Evolutionary conservation across 305 asterid species (phyloP).

Genomic region (Coffea humblotiana): DNA sequence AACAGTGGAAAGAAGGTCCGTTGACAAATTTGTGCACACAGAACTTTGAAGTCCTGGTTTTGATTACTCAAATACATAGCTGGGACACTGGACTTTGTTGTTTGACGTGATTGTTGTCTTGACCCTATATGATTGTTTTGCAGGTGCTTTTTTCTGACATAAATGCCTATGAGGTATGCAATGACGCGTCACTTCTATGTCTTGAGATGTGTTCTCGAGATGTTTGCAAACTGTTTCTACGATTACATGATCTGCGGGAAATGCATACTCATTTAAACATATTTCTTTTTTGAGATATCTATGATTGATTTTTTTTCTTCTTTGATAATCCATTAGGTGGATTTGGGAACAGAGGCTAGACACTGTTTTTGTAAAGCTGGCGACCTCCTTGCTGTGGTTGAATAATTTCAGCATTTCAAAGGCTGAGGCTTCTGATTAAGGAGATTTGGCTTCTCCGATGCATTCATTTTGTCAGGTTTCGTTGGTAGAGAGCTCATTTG

Average conservation of each 20-base stretch:
- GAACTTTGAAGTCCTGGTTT: not conserved
- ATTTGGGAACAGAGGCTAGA: slow-evolving; percentile 58
- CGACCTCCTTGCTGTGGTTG: slow-evolving; percentile 72
- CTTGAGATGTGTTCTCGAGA: too few relatives aligned
- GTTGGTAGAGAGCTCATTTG: not conserved
- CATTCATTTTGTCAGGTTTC: not conserved
- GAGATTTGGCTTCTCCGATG: not conserved
- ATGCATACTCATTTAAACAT: not conserved
- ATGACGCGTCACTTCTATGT: not conserved
- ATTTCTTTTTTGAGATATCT: not conserved
- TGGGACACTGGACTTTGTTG: not conserved
- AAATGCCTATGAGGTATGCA: slow-evolving; percentile 78
- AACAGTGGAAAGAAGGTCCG: slow-evolving; percentile 75
- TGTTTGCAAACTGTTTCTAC: not conserved
- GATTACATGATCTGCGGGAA: not conserved
- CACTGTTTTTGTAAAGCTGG: slow-evolving; percentile 74
- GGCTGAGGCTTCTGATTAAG: not conserved
- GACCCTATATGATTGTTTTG: slow-evolving; percentile 14
- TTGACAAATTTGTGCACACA: not conserved
- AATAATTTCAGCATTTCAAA: slow-evolving; percentile 24
- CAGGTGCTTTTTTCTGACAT: slow-evolving; percentile 93
- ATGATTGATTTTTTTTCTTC: not conserved
- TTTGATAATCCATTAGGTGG: slow-evolving; percentile 48
- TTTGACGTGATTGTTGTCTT: not conserved
- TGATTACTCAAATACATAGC: not conserved